phyloP scores from a whole-genome alignment of 495 filamentous ascomycete species.

The Diplogelasinospora grovesii region DNA sequence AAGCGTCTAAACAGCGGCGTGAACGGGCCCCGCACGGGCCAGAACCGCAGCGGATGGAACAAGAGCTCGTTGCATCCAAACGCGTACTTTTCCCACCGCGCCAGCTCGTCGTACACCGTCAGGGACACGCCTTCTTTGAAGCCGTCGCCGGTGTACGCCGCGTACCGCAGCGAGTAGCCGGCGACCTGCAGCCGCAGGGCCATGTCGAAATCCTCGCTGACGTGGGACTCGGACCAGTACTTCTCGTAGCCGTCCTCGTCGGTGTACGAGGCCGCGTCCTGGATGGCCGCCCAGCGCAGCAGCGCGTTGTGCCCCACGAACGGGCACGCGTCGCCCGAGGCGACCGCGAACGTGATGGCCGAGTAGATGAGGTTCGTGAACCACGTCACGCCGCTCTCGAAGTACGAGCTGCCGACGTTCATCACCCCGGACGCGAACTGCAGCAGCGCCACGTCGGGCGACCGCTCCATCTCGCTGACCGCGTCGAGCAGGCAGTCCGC shows the following conservation, averaged over 20 bases:
- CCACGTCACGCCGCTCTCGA: constrained; percentile 61
- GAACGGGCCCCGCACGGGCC: constrained; percentile 52
- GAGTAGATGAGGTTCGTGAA: constrained; percentile 70
- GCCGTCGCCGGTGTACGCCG: constrained; percentile 54
- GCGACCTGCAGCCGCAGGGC: constrained; percentile 57
- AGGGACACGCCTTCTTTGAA: constrained; percentile 72
- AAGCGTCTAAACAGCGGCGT: constrained; percentile 60
- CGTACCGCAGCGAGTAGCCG: constrained; percentile 59
- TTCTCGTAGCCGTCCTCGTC: constrained; percentile 49
- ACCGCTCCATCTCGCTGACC: constrained; percentile 64
- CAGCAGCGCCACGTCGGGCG: constrained; percentile 62
- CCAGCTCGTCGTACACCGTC: constrained; percentile 69
- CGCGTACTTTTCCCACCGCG: constrained; percentile 73
- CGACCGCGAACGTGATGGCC: constrained; percentile 58
- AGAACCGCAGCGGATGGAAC: constrained; percentile 45
- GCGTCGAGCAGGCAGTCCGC: constrained; percentile 61
- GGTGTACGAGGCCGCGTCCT: constrained; percentile 46
- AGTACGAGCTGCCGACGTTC: constrained; percentile 57
- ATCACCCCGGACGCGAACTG: constrained; percentile 66
- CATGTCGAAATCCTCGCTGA: constrained; percentile 75
- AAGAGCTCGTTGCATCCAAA: constrained; percentile 68
- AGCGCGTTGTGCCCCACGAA: constrained; percentile 67
- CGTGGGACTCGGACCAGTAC: constrained; percentile 67
- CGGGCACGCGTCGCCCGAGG: constrained; percentile 63
- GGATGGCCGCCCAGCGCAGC: constrained; percentile 61